Percentiles rank a stretch among this genome's conserved stretches.
Evolutionary conservation across 306 rosid species (phyloP).

Genomic region (Quercus robur): DNA sequence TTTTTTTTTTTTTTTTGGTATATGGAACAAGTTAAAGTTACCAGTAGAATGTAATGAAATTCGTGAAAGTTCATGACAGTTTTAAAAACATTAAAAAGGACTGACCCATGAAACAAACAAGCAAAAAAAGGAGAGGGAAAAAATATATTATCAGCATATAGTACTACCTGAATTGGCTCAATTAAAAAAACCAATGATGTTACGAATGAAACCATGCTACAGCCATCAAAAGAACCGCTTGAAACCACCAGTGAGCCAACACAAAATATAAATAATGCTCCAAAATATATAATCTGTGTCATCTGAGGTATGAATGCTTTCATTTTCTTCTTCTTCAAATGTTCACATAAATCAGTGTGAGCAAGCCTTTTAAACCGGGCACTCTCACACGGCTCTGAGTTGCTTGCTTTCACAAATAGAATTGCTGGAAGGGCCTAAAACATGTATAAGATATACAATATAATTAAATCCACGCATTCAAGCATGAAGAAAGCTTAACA

Average conservation of each 20-base stretch:
- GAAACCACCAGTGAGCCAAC: constrained; percentile 61
- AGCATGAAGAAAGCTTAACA: neutral
- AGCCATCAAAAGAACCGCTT: constrained; percentile 48
- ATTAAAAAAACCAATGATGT: constrained; percentile 72
- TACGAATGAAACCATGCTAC: constrained; percentile 61
- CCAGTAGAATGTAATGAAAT: neutral
- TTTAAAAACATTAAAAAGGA: neutral
- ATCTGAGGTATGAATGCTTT: constrained; percentile 85
- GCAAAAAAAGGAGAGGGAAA: neutral
- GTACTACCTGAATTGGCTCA: constrained; percentile 83
- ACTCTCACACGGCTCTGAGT: constrained; percentile 65
- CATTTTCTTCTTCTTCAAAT: constrained; percentile 74
- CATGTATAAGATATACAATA: neutral
- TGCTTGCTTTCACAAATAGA: constrained; percentile 84
- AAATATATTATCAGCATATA: neutral
- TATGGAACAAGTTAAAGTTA: neutral
- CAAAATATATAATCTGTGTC: constrained; percentile 61
- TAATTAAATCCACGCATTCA: neutral
- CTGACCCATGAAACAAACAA: neutral
- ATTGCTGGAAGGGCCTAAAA: constrained; percentile 77
- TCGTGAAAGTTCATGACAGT: neutral
- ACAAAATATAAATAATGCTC: constrained; percentile 46
- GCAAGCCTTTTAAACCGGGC: constrained; percentile 71
- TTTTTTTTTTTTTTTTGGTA: neutral
- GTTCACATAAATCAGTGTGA: constrained; percentile 48